Evolutionary conservation across 805 yeast genomes (phyloP).

Genomic region (Pichia phayaonensis): DNA sequence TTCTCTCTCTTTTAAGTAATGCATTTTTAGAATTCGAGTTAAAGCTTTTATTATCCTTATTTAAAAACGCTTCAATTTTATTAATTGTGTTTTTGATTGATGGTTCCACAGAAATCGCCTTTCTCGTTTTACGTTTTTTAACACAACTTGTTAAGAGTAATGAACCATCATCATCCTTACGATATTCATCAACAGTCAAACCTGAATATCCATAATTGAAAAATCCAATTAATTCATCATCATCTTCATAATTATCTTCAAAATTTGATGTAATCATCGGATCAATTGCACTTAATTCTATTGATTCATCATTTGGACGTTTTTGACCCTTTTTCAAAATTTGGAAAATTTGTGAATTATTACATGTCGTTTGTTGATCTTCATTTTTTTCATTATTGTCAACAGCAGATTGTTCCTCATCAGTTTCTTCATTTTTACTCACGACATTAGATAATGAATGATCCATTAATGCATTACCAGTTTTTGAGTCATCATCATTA

Average conservation of each 20-base stretch:
- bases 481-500: neutral
- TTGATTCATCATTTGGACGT: conserved; percentile 6
- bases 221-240: conserved; percentile 3
- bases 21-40: conserved; percentile 21
- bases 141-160: conserved; percentile 7
- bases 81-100: conserved; percentile 16
- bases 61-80: conserved; percentile 17
- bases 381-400: neutral
- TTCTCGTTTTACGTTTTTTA: conserved; percentile 14
- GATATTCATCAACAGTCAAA: conserved; percentile 3
- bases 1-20: conserved; percentile 18
- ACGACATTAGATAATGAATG: neutral
- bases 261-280: conserved; percentile 3
- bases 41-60: conserved; percentile 19
- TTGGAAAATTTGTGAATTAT: neutral
- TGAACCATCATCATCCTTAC: neutral
- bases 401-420: neutral
- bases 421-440: conserved; percentile 1
- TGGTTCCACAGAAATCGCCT: conserved; percentile 11
- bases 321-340: conserved; percentile 1
- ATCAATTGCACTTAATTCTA: conserved; percentile 6
- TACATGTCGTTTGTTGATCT: neutral
- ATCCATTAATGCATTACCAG: neutral
- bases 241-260: conserved; percentile 7
- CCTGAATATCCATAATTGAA: conserved; percentile 9